These are phyloP conservation scores for Hemisphaericaspora nanyangensis DNA, from an alignment of 805 yeast genomes.

Conservation along the genomic window DNA sequence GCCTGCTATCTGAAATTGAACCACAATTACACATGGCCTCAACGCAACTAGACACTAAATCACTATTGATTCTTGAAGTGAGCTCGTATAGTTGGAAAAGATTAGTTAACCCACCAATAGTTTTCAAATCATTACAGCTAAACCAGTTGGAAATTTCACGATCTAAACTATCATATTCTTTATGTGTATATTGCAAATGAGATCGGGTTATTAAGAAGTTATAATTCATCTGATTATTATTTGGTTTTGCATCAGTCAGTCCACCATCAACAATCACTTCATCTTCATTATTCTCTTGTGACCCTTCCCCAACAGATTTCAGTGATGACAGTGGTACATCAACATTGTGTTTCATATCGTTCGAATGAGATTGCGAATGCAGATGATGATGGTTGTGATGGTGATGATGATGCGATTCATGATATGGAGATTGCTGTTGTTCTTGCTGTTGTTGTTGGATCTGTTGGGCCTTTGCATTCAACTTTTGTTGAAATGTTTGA, in stretches of 20 bases:
- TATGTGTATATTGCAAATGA: constrained; percentile 26
- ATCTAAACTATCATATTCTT: constrained; percentile 23
- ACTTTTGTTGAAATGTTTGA: constrained; percentile 39
- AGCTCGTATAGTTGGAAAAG: constrained; percentile 8
- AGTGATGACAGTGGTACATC: too few species aligned
- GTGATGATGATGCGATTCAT: background rate
- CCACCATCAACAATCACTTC: background rate
- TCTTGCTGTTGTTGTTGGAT: constrained; percentile 20
- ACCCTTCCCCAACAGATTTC: too few species aligned
- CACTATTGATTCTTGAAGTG: background rate
- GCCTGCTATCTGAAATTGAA: background rate
- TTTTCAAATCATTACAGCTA: constrained; percentile 24
- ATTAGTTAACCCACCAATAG: constrained; percentile 16
- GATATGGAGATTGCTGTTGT: constrained; percentile 2
- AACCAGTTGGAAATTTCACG: constrained; percentile 40
- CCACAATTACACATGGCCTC: background rate
- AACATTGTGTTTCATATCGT: background rate
- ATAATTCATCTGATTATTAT: constrained; percentile 6
- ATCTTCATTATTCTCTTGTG: background rate
- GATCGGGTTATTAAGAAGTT: constrained; percentile 31
- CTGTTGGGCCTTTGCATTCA: constrained; percentile 41
- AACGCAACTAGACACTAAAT: background rate
- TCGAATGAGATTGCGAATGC: background rate
- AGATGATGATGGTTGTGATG: background rate
- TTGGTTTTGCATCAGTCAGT: background rate